Conservation (phyloP, 2,329 filamentous ascomycete genomes). For the Claviceps monticola region DNA sequence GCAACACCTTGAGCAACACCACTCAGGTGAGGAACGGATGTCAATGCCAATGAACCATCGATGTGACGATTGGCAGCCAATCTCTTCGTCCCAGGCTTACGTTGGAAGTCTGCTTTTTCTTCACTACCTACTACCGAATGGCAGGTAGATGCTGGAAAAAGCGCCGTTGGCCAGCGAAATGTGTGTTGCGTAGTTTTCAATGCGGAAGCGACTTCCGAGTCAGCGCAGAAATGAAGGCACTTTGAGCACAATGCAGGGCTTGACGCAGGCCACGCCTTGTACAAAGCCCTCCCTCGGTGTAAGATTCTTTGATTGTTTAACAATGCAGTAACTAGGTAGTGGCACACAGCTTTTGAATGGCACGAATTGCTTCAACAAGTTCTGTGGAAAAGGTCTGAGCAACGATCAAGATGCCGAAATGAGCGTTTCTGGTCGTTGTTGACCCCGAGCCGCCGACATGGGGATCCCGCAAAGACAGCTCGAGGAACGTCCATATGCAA, state of each 20-base stretch:
- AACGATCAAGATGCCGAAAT: conserved; percentile 7
- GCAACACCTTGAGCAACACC: no score
- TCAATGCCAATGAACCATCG: background rate
- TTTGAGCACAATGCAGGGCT: background rate
- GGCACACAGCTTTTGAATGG: background rate
- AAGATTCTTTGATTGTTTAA: background rate
- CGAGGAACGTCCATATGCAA: background rate
- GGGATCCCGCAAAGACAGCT: background rate
- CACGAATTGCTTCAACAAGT: background rate
- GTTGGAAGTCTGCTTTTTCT: background rate
- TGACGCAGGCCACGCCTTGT: background rate
- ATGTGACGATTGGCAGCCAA: background rate
- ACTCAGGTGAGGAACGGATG: no score
- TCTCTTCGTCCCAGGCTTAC: background rate
- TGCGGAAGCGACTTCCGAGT: background rate
- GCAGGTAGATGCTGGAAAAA: no score
- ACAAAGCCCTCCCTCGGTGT: background rate
- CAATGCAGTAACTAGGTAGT: no score
- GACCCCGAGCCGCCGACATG: background rate
- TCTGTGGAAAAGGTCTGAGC: no score
- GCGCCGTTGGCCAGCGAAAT: no score
- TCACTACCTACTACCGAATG: background rate
- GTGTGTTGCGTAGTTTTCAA: no score
- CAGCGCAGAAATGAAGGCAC: background rate
- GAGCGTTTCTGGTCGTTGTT: conserved; percentile 17